These are phyloP conservation scores for Teratosphaeria nubilosa DNA, from an alignment of 2,329 filamentous ascomycete genomes.

Conservation along the genomic window DNA sequence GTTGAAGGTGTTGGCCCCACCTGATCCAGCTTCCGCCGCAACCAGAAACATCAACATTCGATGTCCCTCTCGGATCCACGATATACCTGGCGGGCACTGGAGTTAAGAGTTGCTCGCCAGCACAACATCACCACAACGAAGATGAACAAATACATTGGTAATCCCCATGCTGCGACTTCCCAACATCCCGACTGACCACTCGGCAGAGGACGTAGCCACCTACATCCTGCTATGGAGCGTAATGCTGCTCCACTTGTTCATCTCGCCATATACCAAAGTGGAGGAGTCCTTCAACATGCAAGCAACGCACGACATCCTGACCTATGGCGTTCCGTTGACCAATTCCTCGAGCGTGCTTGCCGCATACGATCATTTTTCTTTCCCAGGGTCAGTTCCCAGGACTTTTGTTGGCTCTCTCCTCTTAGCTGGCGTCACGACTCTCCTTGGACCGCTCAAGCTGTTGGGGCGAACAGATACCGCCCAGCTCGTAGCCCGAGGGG, in stretches of 20 bases:
- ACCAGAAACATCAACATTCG: neutral
- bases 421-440: constrained; percentile 62
- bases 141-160: neutral
- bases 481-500: constrained; percentile 56
- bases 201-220: neutral
- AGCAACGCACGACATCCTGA: constrained; percentile 79
- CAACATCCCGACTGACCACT: neutral
- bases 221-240: constrained; percentile 48
- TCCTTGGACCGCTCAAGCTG: constrained; percentile 48
- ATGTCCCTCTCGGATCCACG: neutral
- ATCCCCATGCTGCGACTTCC: neutral
- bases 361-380: constrained; percentile 78
- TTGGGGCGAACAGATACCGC: constrained; percentile 36
- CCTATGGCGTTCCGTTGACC: constrained; percentile 58
- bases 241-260: constrained; percentile 23
- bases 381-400: constrained; percentile 82
- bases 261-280: constrained; percentile 83
- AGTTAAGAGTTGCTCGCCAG: constrained; percentile 1
- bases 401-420: constrained; percentile 77
- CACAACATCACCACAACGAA: neutral
- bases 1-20: neutral
- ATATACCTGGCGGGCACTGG: constrained; percentile 5
- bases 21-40: neutral
- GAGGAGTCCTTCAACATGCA: constrained; percentile 98
- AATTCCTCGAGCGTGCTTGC: constrained; percentile 26